Percentiles rank a stretch among this genome's conserved stretches.
Evolutionary conservation across 495 filamentous ascomycete species (phyloP).

Genomic region (Penicillium paxilli): DNA sequence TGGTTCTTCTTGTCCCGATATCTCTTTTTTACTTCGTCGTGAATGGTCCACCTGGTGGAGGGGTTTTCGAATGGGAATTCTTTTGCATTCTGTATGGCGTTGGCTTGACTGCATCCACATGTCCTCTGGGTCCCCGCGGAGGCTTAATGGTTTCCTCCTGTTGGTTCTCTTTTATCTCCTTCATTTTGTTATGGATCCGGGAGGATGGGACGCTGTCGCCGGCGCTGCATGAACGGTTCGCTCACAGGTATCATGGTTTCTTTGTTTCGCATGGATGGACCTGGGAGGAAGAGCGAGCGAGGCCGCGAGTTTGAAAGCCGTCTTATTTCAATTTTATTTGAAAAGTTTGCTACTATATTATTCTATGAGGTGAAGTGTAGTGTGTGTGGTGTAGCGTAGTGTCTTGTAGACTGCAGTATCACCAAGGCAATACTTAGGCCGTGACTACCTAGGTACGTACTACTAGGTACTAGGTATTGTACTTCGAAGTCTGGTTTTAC

Average conservation of each 20-base stretch:
- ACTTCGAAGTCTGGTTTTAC: no score
- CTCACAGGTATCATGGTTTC: constrained; percentile 23
- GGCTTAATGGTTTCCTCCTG: constrained; percentile 30
- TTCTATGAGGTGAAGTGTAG: background rate
- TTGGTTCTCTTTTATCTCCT: constrained; percentile 32
- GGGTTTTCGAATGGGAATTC: constrained; percentile 34
- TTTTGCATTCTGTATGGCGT: constrained; percentile 53
- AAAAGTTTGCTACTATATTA: constrained; percentile 9
- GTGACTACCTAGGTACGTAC: no score
- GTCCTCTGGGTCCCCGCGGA: constrained; percentile 41
- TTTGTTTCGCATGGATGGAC: constrained; percentile 14
- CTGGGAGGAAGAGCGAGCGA: constrained; percentile 17
- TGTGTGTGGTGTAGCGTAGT: no score
- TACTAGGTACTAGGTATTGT: no score
- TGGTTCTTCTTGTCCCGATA: constrained; percentile 7
- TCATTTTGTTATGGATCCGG: constrained; percentile 42
- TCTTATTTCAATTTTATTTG: constrained; percentile 30
- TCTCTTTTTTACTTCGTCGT: constrained; percentile 17
- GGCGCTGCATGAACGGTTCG: constrained; percentile 34
- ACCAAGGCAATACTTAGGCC: no score
- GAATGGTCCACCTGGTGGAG: constrained; percentile 7
- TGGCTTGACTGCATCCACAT: constrained; percentile 50
- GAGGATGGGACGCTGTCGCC: constrained; percentile 41
- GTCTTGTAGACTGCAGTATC: no score
- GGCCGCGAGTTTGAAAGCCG: constrained; percentile 28